These are phyloP conservation scores for Penicillium chermesinum DNA, from an alignment of 495 filamentous ascomycete genomes.

Conservation along the genomic window DNA sequence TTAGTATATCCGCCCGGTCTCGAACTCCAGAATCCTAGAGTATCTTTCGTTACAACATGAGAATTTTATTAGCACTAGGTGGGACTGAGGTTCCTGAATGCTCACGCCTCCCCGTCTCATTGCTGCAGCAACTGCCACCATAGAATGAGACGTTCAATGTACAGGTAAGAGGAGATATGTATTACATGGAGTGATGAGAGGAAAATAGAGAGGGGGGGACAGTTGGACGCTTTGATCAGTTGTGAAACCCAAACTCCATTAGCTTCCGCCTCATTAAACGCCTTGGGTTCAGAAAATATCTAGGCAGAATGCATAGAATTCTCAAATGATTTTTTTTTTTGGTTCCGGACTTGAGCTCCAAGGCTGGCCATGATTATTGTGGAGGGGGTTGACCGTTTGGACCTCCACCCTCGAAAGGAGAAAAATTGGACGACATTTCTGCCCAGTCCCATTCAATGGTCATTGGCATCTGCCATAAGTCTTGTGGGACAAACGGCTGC, in stretches of 20 bases:
- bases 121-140: slow-evolving; percentile 1
- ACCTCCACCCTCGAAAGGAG: slow-evolving; percentile 31
- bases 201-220: slow-evolving; percentile 1
- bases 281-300: background rate
- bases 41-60: too few relatives aligned
- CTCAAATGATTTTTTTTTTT: background rate
- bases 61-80: too few relatives aligned
- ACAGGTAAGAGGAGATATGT: background rate
- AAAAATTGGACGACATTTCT: slow-evolving; percentile 61
- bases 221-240: background rate
- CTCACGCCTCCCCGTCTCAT: too few relatives aligned
- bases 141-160: slow-evolving; percentile 1
- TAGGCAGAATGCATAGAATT: background rate
- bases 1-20: too few relatives aligned
- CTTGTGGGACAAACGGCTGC: slow-evolving; percentile 92
- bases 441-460: slow-evolving; percentile 99
- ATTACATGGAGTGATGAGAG: background rate
- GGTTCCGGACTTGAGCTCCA: background rate
- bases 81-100: too few relatives aligned
- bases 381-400: slow-evolving; percentile 19
- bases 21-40: too few relatives aligned
- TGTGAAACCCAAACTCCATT: background rate
- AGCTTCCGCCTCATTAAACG: background rate
- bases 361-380: slow-evolving; percentile 19
- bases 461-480: slow-evolving; percentile 95